phyloP scores from a whole-genome alignment of 768 basidiomycete genomes.

The Naematelia encephala region DNA sequence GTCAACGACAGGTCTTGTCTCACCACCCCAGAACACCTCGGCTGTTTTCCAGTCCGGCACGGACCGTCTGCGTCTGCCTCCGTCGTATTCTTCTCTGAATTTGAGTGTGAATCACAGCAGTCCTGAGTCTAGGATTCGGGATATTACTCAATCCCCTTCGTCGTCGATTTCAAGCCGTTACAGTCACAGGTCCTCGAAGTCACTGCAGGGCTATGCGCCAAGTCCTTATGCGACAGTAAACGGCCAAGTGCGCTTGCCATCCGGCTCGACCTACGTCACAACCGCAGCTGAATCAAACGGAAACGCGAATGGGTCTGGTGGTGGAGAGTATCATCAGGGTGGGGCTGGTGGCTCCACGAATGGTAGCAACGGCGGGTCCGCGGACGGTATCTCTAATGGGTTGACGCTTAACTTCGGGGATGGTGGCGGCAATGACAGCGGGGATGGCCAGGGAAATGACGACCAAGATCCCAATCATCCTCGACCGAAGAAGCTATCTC shows the following conservation, averaged over 20 bases:
- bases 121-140: not conserved
- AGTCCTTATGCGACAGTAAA: not conserved
- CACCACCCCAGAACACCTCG: not conserved
- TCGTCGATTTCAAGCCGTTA: not conserved
- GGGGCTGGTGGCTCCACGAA: slow-evolving; percentile 3
- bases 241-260: not conserved
- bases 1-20: not conserved
- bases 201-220: not conserved
- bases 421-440: slow-evolving; percentile 6
- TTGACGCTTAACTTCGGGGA: not conserved
- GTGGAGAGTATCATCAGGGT: slow-evolving; percentile 1
- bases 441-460: slow-evolving; percentile 7
- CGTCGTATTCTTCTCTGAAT: not conserved
- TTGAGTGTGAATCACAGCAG: not conserved
- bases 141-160: not conserved
- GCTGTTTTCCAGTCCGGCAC: not conserved
- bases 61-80: not conserved
- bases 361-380: slow-evolving; percentile 5
- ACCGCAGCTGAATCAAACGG: not conserved
- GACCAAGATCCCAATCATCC: slow-evolving; percentile 9
- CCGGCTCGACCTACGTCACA: not conserved
- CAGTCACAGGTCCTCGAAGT: not conserved
- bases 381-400: not conserved
- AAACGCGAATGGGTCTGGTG: not conserved
- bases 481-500: slow-evolving; percentile 28